These are phyloP conservation scores for Rhodotorula sp. DNA, from an alignment of 1,284 basidiomycete genomes.

Conservation along the genomic window DNA sequence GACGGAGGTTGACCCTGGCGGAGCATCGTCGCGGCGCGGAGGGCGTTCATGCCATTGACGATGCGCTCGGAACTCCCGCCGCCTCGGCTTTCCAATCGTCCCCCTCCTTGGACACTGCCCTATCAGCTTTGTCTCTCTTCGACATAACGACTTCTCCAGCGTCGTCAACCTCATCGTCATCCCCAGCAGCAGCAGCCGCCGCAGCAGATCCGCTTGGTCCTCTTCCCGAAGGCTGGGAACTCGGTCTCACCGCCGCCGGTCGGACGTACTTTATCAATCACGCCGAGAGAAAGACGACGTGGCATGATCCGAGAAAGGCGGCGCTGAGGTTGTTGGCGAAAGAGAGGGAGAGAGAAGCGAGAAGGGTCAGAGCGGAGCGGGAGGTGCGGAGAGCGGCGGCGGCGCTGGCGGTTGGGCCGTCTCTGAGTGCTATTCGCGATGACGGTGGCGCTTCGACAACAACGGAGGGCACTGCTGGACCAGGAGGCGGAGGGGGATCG, in stretches of 20 bases:
- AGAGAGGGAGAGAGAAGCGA: background rate
- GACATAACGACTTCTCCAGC: background rate
- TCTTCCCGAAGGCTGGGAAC: conserved; percentile 33
- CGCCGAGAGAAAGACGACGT: conserved; percentile 26
- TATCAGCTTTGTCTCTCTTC: background rate
- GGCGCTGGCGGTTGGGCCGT: background rate
- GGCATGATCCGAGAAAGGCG: conserved; percentile 34
- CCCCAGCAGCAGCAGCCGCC: background rate
- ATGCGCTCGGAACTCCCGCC: conserved; percentile 17
- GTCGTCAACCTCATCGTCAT: background rate
- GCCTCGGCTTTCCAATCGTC: background rate
- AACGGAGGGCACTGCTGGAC: no score
- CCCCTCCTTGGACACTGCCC: background rate
- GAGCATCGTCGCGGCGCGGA: conserved; percentile 32
- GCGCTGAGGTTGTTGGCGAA: background rate
- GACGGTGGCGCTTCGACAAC: no score
- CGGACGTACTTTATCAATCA: conserved; percentile 38
- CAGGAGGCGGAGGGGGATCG: no score
- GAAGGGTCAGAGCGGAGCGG: background rate
- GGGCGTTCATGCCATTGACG: conserved; percentile 21
- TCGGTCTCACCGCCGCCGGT: conserved; percentile 14
- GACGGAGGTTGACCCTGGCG: conserved; percentile 30
- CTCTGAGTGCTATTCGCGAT: background rate
- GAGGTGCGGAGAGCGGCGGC: background rate
- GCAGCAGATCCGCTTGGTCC: conserved; percentile 2